Conservation (phyloP, 2,329 filamentous ascomycete genomes). For the Periconia sp. region DNA sequence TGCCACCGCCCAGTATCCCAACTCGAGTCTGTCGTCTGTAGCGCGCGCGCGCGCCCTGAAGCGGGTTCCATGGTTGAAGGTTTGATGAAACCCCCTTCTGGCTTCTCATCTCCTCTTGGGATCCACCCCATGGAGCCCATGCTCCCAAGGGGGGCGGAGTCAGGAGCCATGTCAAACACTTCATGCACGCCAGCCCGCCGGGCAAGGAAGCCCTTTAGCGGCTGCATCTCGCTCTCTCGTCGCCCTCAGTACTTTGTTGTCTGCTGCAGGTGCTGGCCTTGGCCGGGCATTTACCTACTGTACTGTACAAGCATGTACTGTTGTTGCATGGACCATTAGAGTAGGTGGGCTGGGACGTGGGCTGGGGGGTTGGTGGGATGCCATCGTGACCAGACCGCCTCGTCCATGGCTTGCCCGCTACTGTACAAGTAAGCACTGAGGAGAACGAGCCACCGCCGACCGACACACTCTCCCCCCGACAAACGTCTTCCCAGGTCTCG, state of each 20-base stretch:
- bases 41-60: too few relatives aligned
- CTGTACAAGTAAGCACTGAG: too few relatives aligned
- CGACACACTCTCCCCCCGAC: too few relatives aligned
- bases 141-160: constrained; percentile 13
- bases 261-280: not conserved
- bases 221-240: too few relatives aligned
- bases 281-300: too few relatives aligned
- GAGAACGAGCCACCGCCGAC: too few relatives aligned
- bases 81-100: not conserved
- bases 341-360: not conserved
- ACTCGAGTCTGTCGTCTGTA: not conserved
- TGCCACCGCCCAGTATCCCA: too few relatives aligned
- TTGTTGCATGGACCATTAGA: too few relatives aligned
- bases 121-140: not conserved
- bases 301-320: too few relatives aligned
- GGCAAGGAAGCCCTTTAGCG: not conserved
- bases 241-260: constrained; percentile 4
- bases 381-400: constrained; percentile 17
- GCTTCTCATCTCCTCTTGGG: not conserved
- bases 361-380: not conserved
- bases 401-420: not conserved
- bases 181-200: constrained; percentile 4
- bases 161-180: constrained; percentile 6
- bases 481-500: too few relatives aligned
- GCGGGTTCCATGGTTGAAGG: not conserved